These are phyloP conservation scores for Syzygium oleosum DNA, from an alignment of 345 rosid species.

Conservation along the genomic window DNA sequence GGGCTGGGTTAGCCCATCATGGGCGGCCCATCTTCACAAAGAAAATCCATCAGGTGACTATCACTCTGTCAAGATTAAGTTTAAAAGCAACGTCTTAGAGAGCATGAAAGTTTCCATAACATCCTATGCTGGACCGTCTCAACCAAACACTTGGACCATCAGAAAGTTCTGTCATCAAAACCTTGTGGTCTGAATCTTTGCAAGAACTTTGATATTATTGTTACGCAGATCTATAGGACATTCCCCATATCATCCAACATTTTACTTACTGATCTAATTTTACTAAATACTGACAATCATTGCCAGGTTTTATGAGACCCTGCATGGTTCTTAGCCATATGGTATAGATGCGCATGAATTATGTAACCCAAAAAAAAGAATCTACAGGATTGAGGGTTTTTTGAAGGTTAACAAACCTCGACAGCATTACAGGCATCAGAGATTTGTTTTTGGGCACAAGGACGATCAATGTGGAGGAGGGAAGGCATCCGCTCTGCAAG, in stretches of 20 bases:
- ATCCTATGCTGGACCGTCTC: not conserved
- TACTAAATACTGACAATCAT: not conserved
- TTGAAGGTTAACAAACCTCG: conserved; percentile 39
- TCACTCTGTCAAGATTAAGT: too few species aligned
- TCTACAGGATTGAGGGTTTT: not conserved
- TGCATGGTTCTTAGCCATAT: not conserved
- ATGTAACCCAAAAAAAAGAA: not conserved
- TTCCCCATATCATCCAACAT: not conserved
- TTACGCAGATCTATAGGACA: not conserved
- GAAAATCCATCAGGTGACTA: too few species aligned
- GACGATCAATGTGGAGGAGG: conserved; percentile 89
- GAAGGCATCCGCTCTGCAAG: conserved; percentile 86
- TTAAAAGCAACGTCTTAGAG: too few species aligned
- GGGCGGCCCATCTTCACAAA: too few species aligned
- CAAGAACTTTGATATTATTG: not conserved
- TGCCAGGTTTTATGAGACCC: not conserved
- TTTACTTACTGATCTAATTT: not conserved
- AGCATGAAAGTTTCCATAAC: not conserved
- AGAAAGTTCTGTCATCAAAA: not conserved
- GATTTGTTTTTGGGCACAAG: conserved; percentile 84
- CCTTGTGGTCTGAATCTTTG: not conserved
- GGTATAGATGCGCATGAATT: not conserved
- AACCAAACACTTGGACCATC: not conserved
- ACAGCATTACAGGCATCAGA: conserved; percentile 56
- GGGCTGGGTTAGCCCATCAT: too few species aligned